These are phyloP conservation scores for Plantago lanceolata DNA, from an alignment of 305 asterid genomes.

Conservation along the genomic window DNA sequence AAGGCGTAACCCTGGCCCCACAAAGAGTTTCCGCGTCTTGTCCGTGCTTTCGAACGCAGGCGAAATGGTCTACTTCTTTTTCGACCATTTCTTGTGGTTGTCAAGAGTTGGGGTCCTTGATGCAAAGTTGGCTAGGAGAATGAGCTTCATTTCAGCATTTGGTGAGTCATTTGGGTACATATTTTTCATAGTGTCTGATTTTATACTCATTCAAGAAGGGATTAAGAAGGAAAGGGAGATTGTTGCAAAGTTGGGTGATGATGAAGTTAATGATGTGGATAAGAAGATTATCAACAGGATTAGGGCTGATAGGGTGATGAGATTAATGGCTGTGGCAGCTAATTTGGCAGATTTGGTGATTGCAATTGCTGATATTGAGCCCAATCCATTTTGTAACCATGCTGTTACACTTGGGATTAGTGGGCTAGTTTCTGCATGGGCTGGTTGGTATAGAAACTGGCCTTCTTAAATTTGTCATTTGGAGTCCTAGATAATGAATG, in stretches of 20 bases:
- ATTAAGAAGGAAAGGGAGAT: slow-evolving; percentile 46
- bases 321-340: slow-evolving; percentile 83
- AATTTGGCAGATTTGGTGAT: slow-evolving; percentile 78
- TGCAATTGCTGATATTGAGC: slow-evolving; percentile 81
- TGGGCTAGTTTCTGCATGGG: slow-evolving; percentile 96
- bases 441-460: slow-evolving; percentile 98
- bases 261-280: slow-evolving; percentile 19
- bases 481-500: neutral
- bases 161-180: slow-evolving; percentile 88
- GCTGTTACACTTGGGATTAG: slow-evolving; percentile 79
- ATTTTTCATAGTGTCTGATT: slow-evolving; percentile 57
- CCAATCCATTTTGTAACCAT: slow-evolving; percentile 83
- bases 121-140: slow-evolving; percentile 44
- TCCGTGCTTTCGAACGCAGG: slow-evolving; percentile 75
- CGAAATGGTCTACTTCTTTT: slow-evolving; percentile 91
- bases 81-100: slow-evolving; percentile 88
- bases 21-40: slow-evolving; percentile 42
- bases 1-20: slow-evolving; percentile 56
- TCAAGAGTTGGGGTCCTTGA: slow-evolving; percentile 70
- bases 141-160: slow-evolving; percentile 85
- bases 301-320: slow-evolving; percentile 75
- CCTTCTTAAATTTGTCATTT: slow-evolving; percentile 33
- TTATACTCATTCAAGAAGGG: slow-evolving; percentile 57
- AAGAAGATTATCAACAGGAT: slow-evolving; percentile 37
- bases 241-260: slow-evolving; percentile 14